Conservation (phyloP, 177 flowering plant genomes). For the Telopea speciosissima region DNA sequence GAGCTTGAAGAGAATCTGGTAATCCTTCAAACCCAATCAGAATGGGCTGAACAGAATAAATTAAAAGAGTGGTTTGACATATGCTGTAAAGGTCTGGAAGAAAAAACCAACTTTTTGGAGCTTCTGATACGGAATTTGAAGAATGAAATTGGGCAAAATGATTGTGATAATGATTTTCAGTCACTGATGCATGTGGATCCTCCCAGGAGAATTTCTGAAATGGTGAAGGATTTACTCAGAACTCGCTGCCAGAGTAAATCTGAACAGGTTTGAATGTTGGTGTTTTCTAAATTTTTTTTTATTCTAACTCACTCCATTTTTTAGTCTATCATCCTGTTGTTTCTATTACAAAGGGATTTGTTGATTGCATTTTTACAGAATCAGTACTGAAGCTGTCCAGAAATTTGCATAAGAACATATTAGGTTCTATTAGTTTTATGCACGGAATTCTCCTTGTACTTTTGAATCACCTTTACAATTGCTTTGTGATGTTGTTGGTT, state of each 20-base stretch:
- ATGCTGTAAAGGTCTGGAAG: conserved; percentile 29
- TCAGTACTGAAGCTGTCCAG: neutral
- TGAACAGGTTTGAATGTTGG: conserved; percentile 26
- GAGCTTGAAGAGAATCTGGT: conserved; percentile 40
- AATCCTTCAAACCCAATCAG: conserved; percentile 32
- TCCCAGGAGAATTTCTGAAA: conserved; percentile 28
- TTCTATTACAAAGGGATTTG: neutral
- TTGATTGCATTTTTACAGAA: neutral
- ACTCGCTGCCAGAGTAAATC: conserved; percentile 11
- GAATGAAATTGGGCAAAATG: conserved; percentile 13
- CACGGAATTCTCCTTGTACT: neutral
- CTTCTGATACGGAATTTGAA: conserved; percentile 20
- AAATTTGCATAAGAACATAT: neutral
- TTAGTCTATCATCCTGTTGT: neutral
- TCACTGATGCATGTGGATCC: conserved; percentile 20
- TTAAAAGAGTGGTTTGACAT: conserved; percentile 27
- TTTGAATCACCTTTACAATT: no score
- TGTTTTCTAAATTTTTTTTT: neutral
- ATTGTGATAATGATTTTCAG: conserved; percentile 12
- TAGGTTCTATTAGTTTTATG: neutral
- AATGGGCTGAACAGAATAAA: conserved; percentile 25
- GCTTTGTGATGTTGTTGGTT: no score
- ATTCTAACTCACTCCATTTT: neutral
- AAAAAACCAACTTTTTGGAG: conserved; percentile 26
- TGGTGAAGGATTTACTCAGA: conserved; percentile 29